phyloP scores from a whole-genome alignment of 371 early-diverging fungal genomes.

The Saksenaea oblongispora region DNA sequence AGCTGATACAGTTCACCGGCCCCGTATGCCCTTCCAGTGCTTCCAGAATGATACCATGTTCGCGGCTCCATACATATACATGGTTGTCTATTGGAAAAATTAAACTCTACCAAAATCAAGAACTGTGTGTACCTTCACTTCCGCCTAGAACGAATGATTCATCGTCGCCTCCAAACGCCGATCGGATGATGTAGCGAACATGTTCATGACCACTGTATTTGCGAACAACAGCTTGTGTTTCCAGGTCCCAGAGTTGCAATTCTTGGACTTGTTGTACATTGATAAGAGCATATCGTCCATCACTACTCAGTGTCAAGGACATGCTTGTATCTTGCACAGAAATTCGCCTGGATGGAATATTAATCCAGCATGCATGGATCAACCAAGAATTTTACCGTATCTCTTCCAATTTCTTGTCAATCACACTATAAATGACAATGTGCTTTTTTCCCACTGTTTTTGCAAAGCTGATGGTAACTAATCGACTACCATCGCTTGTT shows the following conservation, averaged over 20 bases:
- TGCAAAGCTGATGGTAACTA: conserved; percentile 77
- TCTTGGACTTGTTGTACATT: conserved; percentile 63
- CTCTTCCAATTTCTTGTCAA: conserved; percentile 48
- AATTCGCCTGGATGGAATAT: conserved; percentile 43
- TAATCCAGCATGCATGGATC: not conserved
- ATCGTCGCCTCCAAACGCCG: conserved; percentile 87
- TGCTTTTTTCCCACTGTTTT: conserved; percentile 27
- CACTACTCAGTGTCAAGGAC: conserved; percentile 71
- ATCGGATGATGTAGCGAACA: conserved; percentile 86
- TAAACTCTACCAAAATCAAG: not conserved
- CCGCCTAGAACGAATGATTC: conserved; percentile 87
- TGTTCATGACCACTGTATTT: conserved; percentile 87
- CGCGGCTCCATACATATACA: conserved; percentile 92
- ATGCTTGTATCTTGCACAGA: conserved; percentile 76
- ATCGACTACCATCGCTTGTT: conserved; percentile 65
- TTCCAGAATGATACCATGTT: conserved; percentile 73
- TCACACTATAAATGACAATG: conserved; percentile 75
- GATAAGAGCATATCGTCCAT: conserved; percentile 74
- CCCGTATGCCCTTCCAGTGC: conserved; percentile 81
- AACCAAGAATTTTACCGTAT: conserved; percentile 36
- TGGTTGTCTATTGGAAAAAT: conserved; percentile 55
- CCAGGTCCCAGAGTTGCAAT: conserved; percentile 90
- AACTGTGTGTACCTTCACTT: conserved; percentile 70
- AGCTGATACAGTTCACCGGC: conserved; percentile 84
- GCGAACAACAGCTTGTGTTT: conserved; percentile 62